Conservation (phyloP, 768 basidiomycete species). For the Pleurotus sapidus region DNA sequence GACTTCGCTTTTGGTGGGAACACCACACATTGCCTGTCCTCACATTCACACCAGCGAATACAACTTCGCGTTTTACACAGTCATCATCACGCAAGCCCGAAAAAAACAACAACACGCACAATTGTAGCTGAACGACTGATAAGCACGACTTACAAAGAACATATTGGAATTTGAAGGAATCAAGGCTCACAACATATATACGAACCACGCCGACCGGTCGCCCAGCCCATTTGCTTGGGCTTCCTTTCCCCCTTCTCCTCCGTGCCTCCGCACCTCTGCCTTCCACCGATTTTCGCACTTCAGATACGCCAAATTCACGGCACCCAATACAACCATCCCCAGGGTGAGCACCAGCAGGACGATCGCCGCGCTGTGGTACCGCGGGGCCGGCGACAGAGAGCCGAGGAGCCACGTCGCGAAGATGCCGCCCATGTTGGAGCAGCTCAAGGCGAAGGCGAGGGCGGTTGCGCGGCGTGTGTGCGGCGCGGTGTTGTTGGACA, state of each 20-base stretch:
- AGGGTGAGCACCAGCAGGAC: conserved; percentile 38
- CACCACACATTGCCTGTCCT: too few relatives aligned
- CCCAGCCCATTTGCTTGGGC: conserved; percentile 43
- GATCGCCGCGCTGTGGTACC: conserved; percentile 48
- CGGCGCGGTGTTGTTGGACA: conserved; percentile 56
- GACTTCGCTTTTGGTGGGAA: too few relatives aligned
- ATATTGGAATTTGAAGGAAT: too few relatives aligned
- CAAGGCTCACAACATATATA: not conserved
- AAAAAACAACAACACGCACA: too few relatives aligned
- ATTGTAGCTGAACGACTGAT: too few relatives aligned
- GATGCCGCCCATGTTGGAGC: conserved; percentile 59
- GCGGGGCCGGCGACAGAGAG: conserved; percentile 42
- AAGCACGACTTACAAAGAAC: too few relatives aligned
- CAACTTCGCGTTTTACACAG: too few relatives aligned
- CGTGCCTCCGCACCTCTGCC: conserved; percentile 23
- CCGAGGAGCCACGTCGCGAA: conserved; percentile 30
- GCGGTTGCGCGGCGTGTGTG: conserved; percentile 57
- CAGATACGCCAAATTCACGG: conserved; percentile 38
- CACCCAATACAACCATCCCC: conserved; percentile 31
- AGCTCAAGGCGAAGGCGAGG: conserved; percentile 54
- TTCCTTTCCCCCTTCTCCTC: conserved; percentile 17
- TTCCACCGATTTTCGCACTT: conserved; percentile 44
- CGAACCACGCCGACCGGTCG: conserved; percentile 52
- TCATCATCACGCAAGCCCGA: too few relatives aligned
- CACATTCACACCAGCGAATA: too few relatives aligned